Evolutionary conservation across 2,329 filamentous ascomycete species (phyloP).

Genomic region (Clonostachys sp.): DNA sequence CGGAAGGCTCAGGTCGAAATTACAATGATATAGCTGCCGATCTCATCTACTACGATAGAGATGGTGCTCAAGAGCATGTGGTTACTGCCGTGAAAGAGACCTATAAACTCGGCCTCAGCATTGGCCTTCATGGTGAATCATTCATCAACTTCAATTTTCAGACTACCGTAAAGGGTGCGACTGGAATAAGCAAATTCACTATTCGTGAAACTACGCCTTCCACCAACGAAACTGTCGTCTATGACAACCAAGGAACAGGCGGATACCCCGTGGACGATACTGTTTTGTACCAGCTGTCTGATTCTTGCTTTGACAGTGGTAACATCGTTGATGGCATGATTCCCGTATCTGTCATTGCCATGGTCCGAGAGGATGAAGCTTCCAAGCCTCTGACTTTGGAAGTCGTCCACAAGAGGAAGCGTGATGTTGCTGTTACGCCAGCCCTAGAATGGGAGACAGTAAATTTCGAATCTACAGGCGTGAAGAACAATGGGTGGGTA

Average conservation of each 20-base stretch:
- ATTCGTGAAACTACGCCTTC: slow-evolving; percentile 10
- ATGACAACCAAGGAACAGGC: slow-evolving; percentile 3
- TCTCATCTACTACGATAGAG: slow-evolving; percentile 11
- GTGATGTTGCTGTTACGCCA: neutral
- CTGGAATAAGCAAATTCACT: slow-evolving; percentile 14
- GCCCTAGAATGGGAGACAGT: neutral
- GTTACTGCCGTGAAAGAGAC: slow-evolving; percentile 2
- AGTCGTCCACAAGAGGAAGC: slow-evolving; percentile 1
- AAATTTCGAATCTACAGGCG: neutral
- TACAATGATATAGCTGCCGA: slow-evolving; percentile 10
- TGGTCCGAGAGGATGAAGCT: slow-evolving; percentile 2
- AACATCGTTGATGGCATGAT: neutral
- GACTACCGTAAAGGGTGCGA: slow-evolving; percentile 6
- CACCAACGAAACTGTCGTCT: slow-evolving; percentile 1
- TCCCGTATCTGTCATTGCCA: neutral
- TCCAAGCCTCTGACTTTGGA: slow-evolving; percentile 1
- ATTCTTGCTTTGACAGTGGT: neutral
- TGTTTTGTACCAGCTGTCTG: slow-evolving; percentile 1
- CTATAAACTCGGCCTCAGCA: slow-evolving; percentile 9
- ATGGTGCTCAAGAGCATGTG: slow-evolving; percentile 3
- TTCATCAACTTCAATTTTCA: slow-evolving; percentile 12
- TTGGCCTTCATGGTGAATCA: slow-evolving; percentile 9
- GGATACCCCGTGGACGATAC: slow-evolving; percentile 3
- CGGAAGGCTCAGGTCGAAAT: slow-evolving; percentile 9
- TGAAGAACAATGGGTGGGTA: slow-evolving; percentile 1